A percentile compares a stretch with the other conserved stretches of the same genome.
phyloP scores from a whole-genome alignment of 495 filamentous ascomycete genomes.

The Pyrenopolyporus hunteri region DNA sequence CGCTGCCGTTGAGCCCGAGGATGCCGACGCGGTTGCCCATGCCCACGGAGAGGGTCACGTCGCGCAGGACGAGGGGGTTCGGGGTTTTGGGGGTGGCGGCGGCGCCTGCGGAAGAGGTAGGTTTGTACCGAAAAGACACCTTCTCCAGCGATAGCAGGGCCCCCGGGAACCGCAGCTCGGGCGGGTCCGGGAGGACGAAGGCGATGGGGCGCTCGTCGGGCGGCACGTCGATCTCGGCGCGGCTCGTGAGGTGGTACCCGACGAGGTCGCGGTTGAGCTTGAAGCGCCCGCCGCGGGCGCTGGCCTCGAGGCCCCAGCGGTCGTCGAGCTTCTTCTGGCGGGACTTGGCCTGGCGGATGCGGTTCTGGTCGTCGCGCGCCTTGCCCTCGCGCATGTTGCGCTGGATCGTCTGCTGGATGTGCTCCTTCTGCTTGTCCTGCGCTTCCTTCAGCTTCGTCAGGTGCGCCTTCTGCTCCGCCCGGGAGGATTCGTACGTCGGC shows the following conservation, averaged over 20 bases:
- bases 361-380: conserved; percentile 77
- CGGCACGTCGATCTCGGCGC: conserved; percentile 73
- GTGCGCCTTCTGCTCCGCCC: conserved; percentile 66
- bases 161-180: conserved; percentile 75
- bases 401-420: conserved; percentile 77
- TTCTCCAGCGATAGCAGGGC: conserved; percentile 72
- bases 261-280: conserved; percentile 76
- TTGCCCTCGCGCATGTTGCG: conserved; percentile 71
- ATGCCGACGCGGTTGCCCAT: conserved; percentile 75
- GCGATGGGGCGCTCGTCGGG: conserved; percentile 64
- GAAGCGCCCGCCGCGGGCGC: conserved; percentile 71
- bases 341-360: conserved; percentile 76
- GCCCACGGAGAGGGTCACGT: conserved; percentile 68
- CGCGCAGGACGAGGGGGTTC: conserved; percentile 53
- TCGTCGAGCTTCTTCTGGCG: conserved; percentile 83
- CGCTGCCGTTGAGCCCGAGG: conserved; percentile 74
- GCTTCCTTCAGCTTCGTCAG: conserved; percentile 78
- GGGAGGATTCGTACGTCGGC: conserved; percentile 68
- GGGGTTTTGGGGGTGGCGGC: too few relatives aligned
- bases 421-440: conserved; percentile 74
- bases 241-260: conserved; percentile 61
- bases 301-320: conserved; percentile 74
- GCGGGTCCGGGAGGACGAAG: conserved; percentile 64
- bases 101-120: too few relatives aligned
- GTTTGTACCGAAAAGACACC: conserved; percentile 65